These are phyloP conservation scores for Dictyostelium firmibasis DNA, from an alignment of 78 protist genomes.

Conservation along the genomic window DNA sequence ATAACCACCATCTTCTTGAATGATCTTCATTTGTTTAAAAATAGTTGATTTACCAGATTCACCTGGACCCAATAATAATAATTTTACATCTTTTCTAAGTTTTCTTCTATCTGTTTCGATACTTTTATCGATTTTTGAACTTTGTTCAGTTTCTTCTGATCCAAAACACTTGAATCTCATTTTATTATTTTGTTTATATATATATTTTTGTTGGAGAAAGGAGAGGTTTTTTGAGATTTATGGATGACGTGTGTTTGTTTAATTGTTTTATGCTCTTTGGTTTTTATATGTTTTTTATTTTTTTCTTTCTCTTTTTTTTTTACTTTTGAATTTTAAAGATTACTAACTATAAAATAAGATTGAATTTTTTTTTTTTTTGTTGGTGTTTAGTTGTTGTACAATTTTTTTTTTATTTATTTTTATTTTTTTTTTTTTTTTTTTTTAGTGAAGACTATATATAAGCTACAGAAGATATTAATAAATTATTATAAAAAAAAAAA, in stretches of 20 bases:
- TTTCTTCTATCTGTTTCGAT: slow-evolving; percentile 79
- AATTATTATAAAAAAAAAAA: background rate
- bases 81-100: slow-evolving; percentile 64
- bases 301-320: background rate
- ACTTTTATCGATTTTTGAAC: slow-evolving; percentile 63
- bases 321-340: background rate
- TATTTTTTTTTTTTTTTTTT: background rate
- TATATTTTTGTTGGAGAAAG: background rate
- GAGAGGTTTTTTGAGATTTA: background rate
- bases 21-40: slow-evolving; percentile 91
- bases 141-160: slow-evolving; percentile 62
- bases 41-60: slow-evolving; percentile 90
- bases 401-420: background rate
- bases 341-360: background rate
- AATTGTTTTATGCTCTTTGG: too few relatives aligned
- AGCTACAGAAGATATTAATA: background rate
- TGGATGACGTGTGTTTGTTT: background rate
- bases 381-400: background rate
- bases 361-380: background rate
- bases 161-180: slow-evolving; percentile 78
- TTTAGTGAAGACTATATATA: background rate
- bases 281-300: background rate
- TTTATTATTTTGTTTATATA: background rate
- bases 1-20: slow-evolving; percentile 86
- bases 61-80: slow-evolving; percentile 76